Base-by-base conservation (phyloP, 345 rosid genomes). In the Balakata baccata region DNA sequence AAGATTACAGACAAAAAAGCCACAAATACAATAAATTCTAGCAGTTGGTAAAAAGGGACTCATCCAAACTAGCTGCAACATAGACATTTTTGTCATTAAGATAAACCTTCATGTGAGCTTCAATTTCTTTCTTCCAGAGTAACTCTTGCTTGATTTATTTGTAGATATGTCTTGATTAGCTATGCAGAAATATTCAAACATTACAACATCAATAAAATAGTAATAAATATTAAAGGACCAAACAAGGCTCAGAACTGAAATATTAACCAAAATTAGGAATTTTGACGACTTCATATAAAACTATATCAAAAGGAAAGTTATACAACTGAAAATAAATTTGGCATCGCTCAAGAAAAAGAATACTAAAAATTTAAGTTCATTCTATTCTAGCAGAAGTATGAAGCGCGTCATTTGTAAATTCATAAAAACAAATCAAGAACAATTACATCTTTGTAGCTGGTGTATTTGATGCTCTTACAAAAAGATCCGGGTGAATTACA, bases 391-490 rank as follows among this genome's bases (percentile, higher is more conserved):
- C 34, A 29, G 34, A 29, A 29, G 34, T 29, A 29, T 29, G 34
- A 29, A 29, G 34, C 34, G 34, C 2, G 34, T 29, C 34, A 29
- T 3, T 34, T 37, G 59, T 20, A 73, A 74, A 64, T 34, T 17
- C 10, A 11, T 46, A 64, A 25, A 56, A 51, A 41, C 49, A 51
- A 10, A 70, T 39, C 23, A 34, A 75, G 51, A 71, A 64, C 6
- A 18, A 34, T 78, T 76, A 92, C 99, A 95, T 95, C 90, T 91
- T 95, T 83, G 92, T 89, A 61, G 97, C 97, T 37, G 94, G 99
- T 37, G 90, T 87, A 53, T 91, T 95, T 63, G 99, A 95, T 71
- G 98, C 99, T 83, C 99, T 85, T 77, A 95, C 98, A 69, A 94
- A 94, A 25, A 92, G 95, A 86, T 94, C 97, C 69, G n/a, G n/a